These are phyloP conservation scores for Globisporangium nunn DNA, from an alignment of 352 stramenopile species.

Conservation along the genomic window DNA sequence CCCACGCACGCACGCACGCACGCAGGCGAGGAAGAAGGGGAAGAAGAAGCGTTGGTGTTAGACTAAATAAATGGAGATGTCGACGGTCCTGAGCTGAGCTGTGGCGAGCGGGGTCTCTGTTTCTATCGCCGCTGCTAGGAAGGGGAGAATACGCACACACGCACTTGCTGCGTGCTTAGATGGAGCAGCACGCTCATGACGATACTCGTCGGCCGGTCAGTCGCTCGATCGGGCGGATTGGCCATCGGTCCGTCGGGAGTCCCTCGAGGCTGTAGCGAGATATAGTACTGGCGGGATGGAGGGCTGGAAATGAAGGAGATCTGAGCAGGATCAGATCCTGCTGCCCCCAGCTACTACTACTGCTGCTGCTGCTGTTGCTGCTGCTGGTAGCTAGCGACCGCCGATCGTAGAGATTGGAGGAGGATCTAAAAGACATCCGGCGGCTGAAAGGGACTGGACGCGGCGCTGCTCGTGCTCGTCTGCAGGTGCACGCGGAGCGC, in stretches of 20 bases:
- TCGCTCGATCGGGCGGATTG: too few species aligned
- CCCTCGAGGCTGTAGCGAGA: not conserved
- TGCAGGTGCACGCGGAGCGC: conserved; percentile 80
- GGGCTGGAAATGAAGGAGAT: not conserved
- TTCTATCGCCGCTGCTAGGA: too few species aligned
- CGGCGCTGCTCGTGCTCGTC: conserved; percentile 50
- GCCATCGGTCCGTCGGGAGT: not conserved
- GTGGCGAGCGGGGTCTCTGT: too few species aligned
- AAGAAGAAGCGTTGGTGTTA: not conserved
- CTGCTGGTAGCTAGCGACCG: too few species aligned
- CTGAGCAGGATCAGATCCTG: too few species aligned
- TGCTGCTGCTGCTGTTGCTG: too few species aligned
- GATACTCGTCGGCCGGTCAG: not conserved
- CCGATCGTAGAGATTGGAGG: too few species aligned
- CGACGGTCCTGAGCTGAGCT: too few species aligned
- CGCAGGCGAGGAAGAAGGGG: not conserved
- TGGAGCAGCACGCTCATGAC: too few species aligned
- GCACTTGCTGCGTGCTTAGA: too few species aligned
- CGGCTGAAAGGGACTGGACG: conserved; percentile 28
- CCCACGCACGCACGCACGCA: not conserved
- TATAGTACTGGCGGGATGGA: not conserved
- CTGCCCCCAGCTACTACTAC: too few species aligned
- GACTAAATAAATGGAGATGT: not conserved
- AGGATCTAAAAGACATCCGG: conserved; percentile 62
- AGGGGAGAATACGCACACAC: too few species aligned